A percentile compares a stretch with the other conserved stretches of the same genome.
phyloP scores from a whole-genome alignment of 371 early-diverging fungal species.

The Chytridium lagenaria region DNA sequence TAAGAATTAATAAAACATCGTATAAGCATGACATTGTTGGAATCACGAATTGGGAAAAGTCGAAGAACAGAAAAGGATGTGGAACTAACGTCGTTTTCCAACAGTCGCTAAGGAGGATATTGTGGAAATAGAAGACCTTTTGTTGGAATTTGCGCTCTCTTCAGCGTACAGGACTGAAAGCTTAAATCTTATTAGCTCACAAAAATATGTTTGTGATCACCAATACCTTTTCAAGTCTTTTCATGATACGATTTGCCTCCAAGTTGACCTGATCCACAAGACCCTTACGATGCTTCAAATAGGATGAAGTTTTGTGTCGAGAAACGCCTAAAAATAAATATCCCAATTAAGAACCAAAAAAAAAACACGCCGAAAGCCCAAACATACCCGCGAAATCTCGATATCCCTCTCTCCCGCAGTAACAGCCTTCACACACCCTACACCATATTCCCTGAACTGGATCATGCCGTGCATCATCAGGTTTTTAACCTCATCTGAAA shows the following conservation, averaged over 20 bases:
- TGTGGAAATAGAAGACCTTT: conserved; percentile 11
- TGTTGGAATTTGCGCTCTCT: not conserved
- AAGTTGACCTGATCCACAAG: conserved; percentile 71
- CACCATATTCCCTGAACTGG: conserved; percentile 73
- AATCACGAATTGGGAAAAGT: no score
- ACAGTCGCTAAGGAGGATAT: not conserved
- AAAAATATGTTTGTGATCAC: not conserved
- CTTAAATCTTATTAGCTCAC: not conserved
- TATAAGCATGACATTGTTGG: no score
- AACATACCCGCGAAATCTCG: conserved; percentile 57
- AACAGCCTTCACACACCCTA: conserved; percentile 79
- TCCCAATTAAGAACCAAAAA: not conserved
- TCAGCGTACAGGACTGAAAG: conserved; percentile 9
- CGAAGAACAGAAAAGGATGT: no score
- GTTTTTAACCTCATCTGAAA: conserved; percentile 72
- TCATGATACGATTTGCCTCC: conserved; percentile 85
- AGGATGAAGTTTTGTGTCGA: conserved; percentile 47
- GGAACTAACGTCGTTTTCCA: conserved; percentile 3
- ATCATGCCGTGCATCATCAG: conserved; percentile 71
- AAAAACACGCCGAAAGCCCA: no score
- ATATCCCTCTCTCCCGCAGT: conserved; percentile 60
- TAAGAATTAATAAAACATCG: not conserved
- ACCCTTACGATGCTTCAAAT: conserved; percentile 64
- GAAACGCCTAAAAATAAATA: conserved; percentile 40
- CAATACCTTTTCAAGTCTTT: conserved; percentile 74